Evolutionary conservation across 2,329 filamentous ascomycete genomes (phyloP).

Genomic region (Aureobasidium sp.): DNA sequence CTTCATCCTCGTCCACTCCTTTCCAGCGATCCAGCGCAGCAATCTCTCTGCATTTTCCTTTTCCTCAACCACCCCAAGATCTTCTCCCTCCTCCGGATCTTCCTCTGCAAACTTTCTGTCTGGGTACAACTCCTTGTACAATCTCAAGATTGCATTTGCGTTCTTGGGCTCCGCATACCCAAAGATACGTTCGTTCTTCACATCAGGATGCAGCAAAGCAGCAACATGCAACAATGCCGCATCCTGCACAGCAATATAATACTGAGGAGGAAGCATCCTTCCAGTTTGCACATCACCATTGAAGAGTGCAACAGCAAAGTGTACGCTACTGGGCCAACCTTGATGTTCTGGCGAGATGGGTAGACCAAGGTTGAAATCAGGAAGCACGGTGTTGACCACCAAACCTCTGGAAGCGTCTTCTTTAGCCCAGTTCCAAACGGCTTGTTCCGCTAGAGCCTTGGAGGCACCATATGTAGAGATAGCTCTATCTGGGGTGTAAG

Average conservation of each 20-base stretch:
- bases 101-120: slow-evolving; percentile 31
- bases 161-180: slow-evolving; percentile 44
- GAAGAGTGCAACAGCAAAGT: slow-evolving; percentile 15
- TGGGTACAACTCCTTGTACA: slow-evolving; percentile 35
- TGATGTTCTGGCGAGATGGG: slow-evolving; percentile 17
- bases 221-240: slow-evolving; percentile 47
- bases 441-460: slow-evolving; percentile 5
- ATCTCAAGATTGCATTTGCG: slow-evolving; percentile 38
- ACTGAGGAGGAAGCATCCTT: slow-evolving; percentile 18
- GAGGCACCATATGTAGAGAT: background rate
- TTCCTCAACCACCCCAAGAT: slow-evolving; percentile 22
- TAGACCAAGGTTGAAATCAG: slow-evolving; percentile 23
- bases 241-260: slow-evolving; percentile 44
- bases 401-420: background rate
- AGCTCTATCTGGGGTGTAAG: background rate
- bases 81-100: slow-evolving; percentile 17
- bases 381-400: background rate
- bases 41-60: slow-evolving; percentile 25
- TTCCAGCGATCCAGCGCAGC: slow-evolving; percentile 24
- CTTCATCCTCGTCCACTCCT: slow-evolving; percentile 27
- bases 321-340: slow-evolving; percentile 13
- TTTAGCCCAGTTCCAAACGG: background rate
- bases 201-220: slow-evolving; percentile 40
- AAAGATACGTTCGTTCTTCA: slow-evolving; percentile 47
- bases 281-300: slow-evolving; percentile 16